Evolutionary conservation across 208 protist species (phyloP).

Genomic region (Trichomonas vaginalis): DNA sequence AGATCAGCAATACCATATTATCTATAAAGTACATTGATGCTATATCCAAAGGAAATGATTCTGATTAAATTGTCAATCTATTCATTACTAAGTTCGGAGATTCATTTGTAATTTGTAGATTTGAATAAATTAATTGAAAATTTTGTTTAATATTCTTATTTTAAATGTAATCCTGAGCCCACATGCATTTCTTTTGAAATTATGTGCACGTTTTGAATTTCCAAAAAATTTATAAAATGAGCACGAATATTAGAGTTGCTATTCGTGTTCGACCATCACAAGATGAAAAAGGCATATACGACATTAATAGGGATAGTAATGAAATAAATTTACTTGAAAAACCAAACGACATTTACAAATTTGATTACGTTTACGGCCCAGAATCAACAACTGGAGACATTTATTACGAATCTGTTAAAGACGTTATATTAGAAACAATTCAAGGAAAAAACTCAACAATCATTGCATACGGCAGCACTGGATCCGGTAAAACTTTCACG

Average conservation of each 20-base stretch:
- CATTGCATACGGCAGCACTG: constrained; percentile 24
- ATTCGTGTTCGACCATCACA: background rate
- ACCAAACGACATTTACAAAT: background rate
- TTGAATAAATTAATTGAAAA: too few species aligned
- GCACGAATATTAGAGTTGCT: background rate
- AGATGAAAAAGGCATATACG: background rate
- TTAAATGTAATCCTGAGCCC: too few species aligned
- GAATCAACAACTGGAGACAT: background rate
- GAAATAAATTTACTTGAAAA: background rate
- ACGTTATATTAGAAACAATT: constrained; percentile 16
- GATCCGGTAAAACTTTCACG: constrained; percentile 28
- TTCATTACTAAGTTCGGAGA: too few species aligned
- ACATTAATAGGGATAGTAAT: background rate
- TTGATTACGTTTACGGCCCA: background rate
- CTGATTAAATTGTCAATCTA: too few species aligned
- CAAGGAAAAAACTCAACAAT: constrained; percentile 23
- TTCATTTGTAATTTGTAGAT: too few species aligned
- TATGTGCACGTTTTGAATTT: background rate
- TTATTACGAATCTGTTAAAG: background rate
- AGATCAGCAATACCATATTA: too few species aligned
- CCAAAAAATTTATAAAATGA: background rate
- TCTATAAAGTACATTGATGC: too few species aligned
- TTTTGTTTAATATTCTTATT: too few species aligned
- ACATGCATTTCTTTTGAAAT: too few species aligned
- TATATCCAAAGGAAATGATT: too few species aligned